phyloP scores from a whole-genome alignment of 371 early-diverging fungal species.

The Rhizopus delemar region DNA sequence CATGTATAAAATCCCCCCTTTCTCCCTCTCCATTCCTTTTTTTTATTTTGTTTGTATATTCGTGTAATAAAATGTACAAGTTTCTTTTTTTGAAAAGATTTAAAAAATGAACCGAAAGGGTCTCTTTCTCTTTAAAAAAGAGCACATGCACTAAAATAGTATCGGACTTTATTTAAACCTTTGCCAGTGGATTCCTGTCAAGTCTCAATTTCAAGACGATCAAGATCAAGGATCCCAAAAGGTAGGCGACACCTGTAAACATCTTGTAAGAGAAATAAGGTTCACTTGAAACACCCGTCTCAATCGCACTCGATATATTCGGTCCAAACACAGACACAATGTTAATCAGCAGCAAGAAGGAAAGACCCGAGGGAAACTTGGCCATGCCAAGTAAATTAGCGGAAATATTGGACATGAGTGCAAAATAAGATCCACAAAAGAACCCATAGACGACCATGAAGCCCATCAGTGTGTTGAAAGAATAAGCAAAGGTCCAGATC shows the following conservation, averaged over 20 bases:
- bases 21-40: background rate
- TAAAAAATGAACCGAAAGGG: background rate
- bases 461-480: slow-evolving; percentile 42
- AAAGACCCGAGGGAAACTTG: slow-evolving; percentile 43
- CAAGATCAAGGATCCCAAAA: slow-evolving; percentile 26
- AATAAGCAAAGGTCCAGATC: slow-evolving; percentile 62
- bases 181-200: slow-evolving; percentile 23
- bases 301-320: slow-evolving; percentile 44
- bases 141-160: no score
- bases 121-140: no score
- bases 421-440: slow-evolving; percentile 55
- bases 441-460: slow-evolving; percentile 63
- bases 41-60: no score
- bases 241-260: slow-evolving; percentile 37
- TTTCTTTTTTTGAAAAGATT: background rate
- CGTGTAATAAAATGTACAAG: background rate
- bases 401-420: slow-evolving; percentile 41
- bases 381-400: slow-evolving; percentile 36
- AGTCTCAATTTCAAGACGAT: slow-evolving; percentile 30
- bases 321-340: slow-evolving; percentile 34
- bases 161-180: slow-evolving; percentile 11
- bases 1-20: background rate
- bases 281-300: slow-evolving; percentile 14
- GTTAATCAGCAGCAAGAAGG: slow-evolving; percentile 36
- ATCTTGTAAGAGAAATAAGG: slow-evolving; percentile 23